Evolutionary conservation across 768 basidiomycete genomes (phyloP).

Genomic region (Naganishia kalamii): DNA sequence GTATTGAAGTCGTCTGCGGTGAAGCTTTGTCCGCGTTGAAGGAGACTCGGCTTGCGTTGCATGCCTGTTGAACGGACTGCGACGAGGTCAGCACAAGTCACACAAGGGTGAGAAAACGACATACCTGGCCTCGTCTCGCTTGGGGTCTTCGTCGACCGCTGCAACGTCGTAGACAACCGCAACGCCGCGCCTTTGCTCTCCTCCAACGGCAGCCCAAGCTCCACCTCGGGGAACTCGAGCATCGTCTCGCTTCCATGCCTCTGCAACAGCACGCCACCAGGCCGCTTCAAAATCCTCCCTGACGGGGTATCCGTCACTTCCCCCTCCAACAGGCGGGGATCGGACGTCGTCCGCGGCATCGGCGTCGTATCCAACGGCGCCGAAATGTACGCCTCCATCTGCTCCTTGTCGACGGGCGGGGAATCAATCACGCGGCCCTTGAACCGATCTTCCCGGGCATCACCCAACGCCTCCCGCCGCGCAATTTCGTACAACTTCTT

Average conservation of each 20-base stretch:
- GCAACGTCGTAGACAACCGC: slow-evolving; percentile 3
- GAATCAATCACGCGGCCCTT: slow-evolving; percentile 26
- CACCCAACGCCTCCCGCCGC: slow-evolving; percentile 32
- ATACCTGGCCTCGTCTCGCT: neutral
- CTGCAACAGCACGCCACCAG: slow-evolving; percentile 6
- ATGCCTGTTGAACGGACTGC: neutral
- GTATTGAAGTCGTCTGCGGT: slow-evolving; percentile 38
- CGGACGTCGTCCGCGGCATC: too few species aligned
- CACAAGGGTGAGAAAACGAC: neutral
- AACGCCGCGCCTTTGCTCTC: neutral
- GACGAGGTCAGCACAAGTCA: neutral
- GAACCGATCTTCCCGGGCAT: slow-evolving; percentile 33
- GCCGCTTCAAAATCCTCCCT: slow-evolving; percentile 25
- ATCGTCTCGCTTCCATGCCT: slow-evolving; percentile 12
- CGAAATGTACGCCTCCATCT: neutral
- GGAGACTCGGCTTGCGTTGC: slow-evolving; percentile 23
- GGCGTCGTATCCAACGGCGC: too few species aligned
- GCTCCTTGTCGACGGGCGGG: neutral
- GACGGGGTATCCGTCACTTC: slow-evolving; percentile 7
- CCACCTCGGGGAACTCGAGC: slow-evolving; percentile 7
- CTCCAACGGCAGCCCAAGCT: neutral
- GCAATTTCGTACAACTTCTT: slow-evolving; percentile 38
- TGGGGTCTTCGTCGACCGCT: neutral
- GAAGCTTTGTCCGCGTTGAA: slow-evolving; percentile 40
- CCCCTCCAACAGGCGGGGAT: too few species aligned